Evolutionary conservation across 768 basidiomycete species (phyloP), one percentile per base, ranked within the genome.

Genomic region (Leccinum barrowsii): DNA sequence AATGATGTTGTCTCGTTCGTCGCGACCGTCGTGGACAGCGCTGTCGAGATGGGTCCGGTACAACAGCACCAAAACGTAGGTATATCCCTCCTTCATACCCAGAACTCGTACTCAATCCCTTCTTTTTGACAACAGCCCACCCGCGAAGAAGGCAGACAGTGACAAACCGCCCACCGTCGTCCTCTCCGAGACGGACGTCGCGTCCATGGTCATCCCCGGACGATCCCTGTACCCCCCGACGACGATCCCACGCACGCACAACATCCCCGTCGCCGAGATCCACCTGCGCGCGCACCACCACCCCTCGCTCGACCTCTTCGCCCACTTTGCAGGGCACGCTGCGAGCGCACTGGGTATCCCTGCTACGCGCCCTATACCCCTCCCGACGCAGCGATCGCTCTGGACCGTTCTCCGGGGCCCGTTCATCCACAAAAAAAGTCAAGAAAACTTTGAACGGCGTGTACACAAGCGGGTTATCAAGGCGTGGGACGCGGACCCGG

Each of bases 361-460:
- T 1, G 78, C 82, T 34, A 87, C 91, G 3, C 78, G 80, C 17
- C 78, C 85, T 11, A 79, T 80, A 13, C 74, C 75, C 4, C 82
- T 96, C 0, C 94, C 93, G 0, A 91, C 82, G 2, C 78, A 86
- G 62, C 87, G 90, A 48, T 78, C 81, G 5, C 76, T 97, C 10
- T 92, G 91, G 86, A 97, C 96, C 0, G 94, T 97, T 17, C 79
- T 82, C 8, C 83, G 87, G 35, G 82, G 85, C 4, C 95, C 96
- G 10, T 98, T 98, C 69, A 86, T 84, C 5, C 89, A 95, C 73
- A 98, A 98, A 70, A 97, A 96, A 74, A 77, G 82, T 17, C 94
- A 98, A 74, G 94, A 98, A 77, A 98, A 98, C 74, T 98, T 96
- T 71, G 89, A 94, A 71, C 78, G 92, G 26, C 82, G 78, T 65